Conservation (phyloP, 345 rosid genomes). For the Rhodamnia rubescens region DNA sequence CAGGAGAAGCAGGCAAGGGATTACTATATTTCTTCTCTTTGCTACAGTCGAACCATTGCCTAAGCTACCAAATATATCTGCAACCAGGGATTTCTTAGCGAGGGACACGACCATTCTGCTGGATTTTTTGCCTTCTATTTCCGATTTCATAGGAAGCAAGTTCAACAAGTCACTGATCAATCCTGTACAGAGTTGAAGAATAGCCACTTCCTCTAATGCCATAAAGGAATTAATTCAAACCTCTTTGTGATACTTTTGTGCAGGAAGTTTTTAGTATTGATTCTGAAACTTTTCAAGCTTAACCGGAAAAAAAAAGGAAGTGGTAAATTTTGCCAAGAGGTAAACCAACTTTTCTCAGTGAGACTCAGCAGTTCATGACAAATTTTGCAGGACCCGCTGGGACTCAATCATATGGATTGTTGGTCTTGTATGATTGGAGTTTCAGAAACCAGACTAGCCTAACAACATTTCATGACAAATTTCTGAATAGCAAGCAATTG, state of each 20-base stretch:
- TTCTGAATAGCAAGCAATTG: neutral
- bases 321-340: no score
- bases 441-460: neutral
- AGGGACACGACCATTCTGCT: neutral
- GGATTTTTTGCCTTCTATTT: neutral
- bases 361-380: neutral
- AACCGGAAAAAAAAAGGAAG: neutral
- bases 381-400: neutral
- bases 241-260: neutral
- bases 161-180: neutral
- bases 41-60: neutral
- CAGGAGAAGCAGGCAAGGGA: neutral
- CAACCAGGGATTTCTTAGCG: neutral
- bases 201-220: neutral
- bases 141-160: neutral
- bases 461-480: neutral
- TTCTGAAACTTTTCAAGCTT: neutral
- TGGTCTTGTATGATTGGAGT: neutral
- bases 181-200: no score
- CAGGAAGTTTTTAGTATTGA: neutral
- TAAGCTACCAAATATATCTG: neutral
- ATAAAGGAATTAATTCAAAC: neutral
- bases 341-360: neutral
- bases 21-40: neutral
- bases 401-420: neutral